Evolutionary conservation across 2,329 filamentous ascomycete genomes (phyloP).

Genomic region (Pyricularia sp.): DNA sequence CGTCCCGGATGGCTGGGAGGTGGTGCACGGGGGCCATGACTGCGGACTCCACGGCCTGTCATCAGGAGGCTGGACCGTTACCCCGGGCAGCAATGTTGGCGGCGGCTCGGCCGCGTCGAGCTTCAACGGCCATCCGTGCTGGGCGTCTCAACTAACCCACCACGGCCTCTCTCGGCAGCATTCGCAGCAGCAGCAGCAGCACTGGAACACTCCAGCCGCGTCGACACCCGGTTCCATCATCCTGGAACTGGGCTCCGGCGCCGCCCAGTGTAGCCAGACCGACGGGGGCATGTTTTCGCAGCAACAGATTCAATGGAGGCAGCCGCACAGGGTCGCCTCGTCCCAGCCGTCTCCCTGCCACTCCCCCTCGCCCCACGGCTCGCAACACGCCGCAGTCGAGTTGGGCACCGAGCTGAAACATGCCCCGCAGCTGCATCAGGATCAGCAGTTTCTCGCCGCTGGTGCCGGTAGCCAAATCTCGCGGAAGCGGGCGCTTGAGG

Average conservation of each 20-base stretch:
- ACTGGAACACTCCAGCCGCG: not conserved
- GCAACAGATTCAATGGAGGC: not conserved
- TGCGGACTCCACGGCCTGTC: slow-evolving; percentile 28
- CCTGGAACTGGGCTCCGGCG: not conserved
- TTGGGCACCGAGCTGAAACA: not conserved
- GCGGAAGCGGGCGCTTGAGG: not conserved
- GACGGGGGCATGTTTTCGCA: not conserved
- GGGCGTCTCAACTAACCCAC: not conserved
- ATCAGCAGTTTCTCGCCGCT: not conserved
- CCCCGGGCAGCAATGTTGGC: not conserved
- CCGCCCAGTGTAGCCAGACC: not conserved
- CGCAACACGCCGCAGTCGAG: not conserved
- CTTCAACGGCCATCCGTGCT: not conserved
- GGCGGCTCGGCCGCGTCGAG: not conserved
- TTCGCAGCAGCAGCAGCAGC: not conserved
- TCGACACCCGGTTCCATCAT: not conserved
- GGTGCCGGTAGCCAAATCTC: not conserved
- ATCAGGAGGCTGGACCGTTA: slow-evolving; percentile 6
- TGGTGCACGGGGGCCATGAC: slow-evolving; percentile 9
- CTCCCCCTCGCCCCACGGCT: not conserved
- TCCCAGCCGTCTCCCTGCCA: not conserved
- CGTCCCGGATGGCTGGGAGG: slow-evolving; percentile 11
- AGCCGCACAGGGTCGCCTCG: not conserved
- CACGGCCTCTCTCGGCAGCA: not conserved
- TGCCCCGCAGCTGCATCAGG: not conserved